Evolutionary conservation across 2,329 filamentous ascomycete genomes (phyloP).

Genomic region (Calonectria leucothoes): DNA sequence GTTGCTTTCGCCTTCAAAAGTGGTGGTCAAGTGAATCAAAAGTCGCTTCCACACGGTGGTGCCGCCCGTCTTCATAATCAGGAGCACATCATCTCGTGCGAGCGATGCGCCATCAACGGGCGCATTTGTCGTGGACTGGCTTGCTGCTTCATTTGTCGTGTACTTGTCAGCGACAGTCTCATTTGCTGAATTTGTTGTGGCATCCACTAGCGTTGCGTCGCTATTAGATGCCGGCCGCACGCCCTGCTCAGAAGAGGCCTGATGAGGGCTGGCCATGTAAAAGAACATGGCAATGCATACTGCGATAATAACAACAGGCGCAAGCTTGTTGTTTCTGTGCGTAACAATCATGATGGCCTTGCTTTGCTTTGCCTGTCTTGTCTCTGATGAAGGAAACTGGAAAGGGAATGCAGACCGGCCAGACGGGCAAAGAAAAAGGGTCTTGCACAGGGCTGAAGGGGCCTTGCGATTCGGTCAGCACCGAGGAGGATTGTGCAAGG

Average conservation of each 20-base stretch:
- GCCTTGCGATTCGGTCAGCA: neutral
- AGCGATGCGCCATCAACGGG: neutral
- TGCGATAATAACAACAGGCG: constrained; percentile 37
- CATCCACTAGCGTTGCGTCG: neutral
- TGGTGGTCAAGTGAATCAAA: constrained; percentile 35
- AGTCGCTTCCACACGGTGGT: constrained; percentile 41
- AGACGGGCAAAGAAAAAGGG: neutral
- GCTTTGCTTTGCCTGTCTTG: no score
- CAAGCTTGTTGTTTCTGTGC: constrained; percentile 39
- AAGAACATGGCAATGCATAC: constrained; percentile 30
- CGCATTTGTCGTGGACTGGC: neutral
- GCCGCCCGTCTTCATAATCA: constrained; percentile 41
- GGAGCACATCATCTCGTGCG: constrained; percentile 33
- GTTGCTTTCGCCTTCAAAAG: constrained; percentile 26
- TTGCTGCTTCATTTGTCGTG: neutral
- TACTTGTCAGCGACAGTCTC: neutral
- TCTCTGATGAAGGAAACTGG: neutral
- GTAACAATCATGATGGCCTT: constrained; percentile 27
- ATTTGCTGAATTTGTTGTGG: neutral
- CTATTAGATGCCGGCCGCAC: neutral
- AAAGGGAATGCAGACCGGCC: neutral
- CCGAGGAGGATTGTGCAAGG: neutral
- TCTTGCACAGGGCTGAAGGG: neutral
- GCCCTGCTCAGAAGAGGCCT: neutral
- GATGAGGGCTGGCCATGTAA: constrained; percentile 19